These are phyloP conservation scores for Tetraselmis chui DNA, from an alignment of 139 green algal species.

Conservation along the genomic window DNA sequence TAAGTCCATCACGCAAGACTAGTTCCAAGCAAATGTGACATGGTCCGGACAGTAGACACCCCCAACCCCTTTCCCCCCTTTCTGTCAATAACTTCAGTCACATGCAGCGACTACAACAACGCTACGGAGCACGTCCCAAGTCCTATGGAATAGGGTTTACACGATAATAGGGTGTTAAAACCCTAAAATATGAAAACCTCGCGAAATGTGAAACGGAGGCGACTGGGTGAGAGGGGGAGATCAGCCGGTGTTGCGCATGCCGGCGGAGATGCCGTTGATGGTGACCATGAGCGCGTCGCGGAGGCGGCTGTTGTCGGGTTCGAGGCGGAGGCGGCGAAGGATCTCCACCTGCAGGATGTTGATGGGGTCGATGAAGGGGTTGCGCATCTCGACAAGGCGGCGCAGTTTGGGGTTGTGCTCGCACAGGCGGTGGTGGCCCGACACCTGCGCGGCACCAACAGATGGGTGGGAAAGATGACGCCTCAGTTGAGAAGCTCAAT, in stretches of 20 bases:
- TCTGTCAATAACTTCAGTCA: no score
- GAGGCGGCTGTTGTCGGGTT: conserved; percentile 46
- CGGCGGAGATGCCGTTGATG: conserved; percentile 95
- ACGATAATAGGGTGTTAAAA: no score
- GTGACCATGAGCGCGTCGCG: conserved; percentile 79
- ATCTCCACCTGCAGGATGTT: conserved; percentile 92
- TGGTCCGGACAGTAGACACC: no score
- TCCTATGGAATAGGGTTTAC: no score
- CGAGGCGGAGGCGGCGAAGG: conserved; percentile 54
- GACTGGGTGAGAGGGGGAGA: no score
- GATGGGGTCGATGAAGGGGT: conserved; percentile 85
- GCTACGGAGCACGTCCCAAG: no score
- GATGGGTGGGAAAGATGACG: not conserved
- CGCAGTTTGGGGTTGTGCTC: conserved; percentile 67
- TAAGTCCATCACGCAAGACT: no score
- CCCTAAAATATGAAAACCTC: no score
- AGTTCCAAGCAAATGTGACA: no score
- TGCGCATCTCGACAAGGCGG: conserved; percentile 76
- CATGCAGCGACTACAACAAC: no score
- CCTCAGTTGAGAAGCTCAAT: not conserved
- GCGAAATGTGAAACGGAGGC: no score
- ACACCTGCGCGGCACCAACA: conserved; percentile 34
- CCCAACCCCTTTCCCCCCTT: no score
- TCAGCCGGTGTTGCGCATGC: conserved; percentile 97
- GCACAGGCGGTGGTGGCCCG: conserved; percentile 64